These are phyloP conservation scores for Austroboletus novae-zelandiae DNA, from an alignment of 1,284 basidiomycete genomes.

Conservation along the genomic window DNA sequence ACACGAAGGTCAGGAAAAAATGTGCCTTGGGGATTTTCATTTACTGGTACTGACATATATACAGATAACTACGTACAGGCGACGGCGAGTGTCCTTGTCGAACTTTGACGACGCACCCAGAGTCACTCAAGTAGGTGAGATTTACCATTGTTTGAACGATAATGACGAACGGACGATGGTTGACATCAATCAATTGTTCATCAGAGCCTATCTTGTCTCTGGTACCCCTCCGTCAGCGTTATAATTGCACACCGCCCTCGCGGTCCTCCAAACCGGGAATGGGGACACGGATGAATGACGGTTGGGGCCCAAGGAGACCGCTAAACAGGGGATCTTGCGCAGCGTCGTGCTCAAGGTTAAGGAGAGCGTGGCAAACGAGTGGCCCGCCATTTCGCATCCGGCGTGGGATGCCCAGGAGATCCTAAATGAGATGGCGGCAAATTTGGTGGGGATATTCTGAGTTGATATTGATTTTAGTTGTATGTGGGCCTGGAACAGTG, in stretches of 20 bases:
- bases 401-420: slow-evolving; percentile 84
- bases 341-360: slow-evolving; percentile 73
- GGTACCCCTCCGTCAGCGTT: slow-evolving; percentile 66
- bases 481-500: too few relatives aligned
- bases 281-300: slow-evolving; percentile 1
- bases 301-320: slow-evolving; percentile 54
- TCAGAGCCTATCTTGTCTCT: slow-evolving; percentile 58
- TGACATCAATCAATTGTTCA: too few relatives aligned
- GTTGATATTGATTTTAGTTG: too few relatives aligned
- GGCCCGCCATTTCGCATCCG: slow-evolving; percentile 75
- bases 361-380: slow-evolving; percentile 69
- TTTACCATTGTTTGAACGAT: too few relatives aligned
- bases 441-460: slow-evolving; percentile 29
- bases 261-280: slow-evolving; percentile 8
- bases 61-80: slow-evolving; percentile 76
- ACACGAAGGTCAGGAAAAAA: slow-evolving; percentile 59
- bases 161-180: too few relatives aligned
- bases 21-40: not conserved
- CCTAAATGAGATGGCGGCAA: slow-evolving; percentile 45
- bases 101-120: slow-evolving; percentile 58
- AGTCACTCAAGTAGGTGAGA: slow-evolving; percentile 62
- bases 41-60: too few relatives aligned
- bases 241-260: slow-evolving; percentile 65
- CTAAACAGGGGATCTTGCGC: slow-evolving; percentile 57
- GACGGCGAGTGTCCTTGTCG: slow-evolving; percentile 65